A percentile compares a stretch with the other conserved stretches of the same genome.
Conservation (phyloP, 257 asterid genomes). For the Ophiorrhiza pumila region DNA sequence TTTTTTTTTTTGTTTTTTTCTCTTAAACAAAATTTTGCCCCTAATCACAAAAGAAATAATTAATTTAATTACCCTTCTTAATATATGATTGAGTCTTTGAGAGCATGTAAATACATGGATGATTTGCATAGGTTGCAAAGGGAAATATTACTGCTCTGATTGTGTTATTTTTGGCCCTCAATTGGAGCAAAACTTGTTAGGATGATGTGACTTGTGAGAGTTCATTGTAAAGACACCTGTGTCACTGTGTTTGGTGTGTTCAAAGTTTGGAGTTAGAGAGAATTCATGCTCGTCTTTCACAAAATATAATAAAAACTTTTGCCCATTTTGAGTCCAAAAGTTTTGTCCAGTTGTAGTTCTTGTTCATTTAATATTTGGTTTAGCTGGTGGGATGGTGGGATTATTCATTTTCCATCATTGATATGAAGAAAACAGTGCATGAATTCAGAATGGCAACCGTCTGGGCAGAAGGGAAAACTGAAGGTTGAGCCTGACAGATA, state of each 20-base stretch:
- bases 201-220: conserved; percentile 11
- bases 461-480: no score
- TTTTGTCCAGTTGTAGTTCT: no score
- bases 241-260: conserved; percentile 14
- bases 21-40: not conserved
- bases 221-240: no score
- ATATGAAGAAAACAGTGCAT: no score
- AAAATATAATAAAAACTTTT: no score
- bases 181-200: conserved; percentile 14
- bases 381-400: no score
- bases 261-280: not conserved
- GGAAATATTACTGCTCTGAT: conserved; percentile 16
- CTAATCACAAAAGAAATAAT: not conserved
- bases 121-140: not conserved
- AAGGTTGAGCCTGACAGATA: no score
- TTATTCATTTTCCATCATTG: no score
- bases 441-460: no score
- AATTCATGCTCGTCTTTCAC: no score
- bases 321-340: no score
- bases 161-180: conserved; percentile 17
- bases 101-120: not conserved
- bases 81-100: not conserved
- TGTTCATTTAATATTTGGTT: no score
- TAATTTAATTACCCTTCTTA: not conserved
- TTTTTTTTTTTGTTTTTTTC: not conserved